Conservation (phyloP, 192 early-diverging fungal species). For the Coemansia sp. region DNA sequence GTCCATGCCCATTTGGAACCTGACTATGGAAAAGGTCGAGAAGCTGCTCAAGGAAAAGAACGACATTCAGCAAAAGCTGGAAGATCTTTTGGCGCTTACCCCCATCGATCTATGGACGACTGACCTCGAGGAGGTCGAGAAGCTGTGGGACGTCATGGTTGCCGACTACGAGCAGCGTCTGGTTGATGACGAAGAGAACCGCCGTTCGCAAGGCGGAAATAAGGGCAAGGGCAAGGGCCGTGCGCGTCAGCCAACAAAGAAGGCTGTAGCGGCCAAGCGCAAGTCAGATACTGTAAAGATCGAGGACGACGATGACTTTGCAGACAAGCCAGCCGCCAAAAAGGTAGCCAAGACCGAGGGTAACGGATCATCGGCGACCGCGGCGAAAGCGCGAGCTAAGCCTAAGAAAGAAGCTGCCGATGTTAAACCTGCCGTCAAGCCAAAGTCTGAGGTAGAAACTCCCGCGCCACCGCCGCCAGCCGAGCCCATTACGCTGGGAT, state of each 20-base stretch:
- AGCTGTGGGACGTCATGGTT: constrained; percentile 74
- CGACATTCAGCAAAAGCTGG: constrained; percentile 70
- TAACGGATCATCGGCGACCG: neutral
- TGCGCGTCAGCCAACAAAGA: constrained; percentile 24
- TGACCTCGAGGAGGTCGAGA: constrained; percentile 85
- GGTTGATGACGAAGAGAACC: constrained; percentile 44
- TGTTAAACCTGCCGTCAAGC: constrained; percentile 7
- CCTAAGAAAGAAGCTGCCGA: constrained; percentile 17
- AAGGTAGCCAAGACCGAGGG: constrained; percentile 14
- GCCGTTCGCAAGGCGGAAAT: constrained; percentile 29
- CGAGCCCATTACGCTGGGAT: constrained; percentile 37
- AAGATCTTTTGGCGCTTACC: constrained; percentile 62
- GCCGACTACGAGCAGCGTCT: constrained; percentile 42
- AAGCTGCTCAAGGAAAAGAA: constrained; percentile 72
- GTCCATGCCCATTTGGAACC: constrained; percentile 86
- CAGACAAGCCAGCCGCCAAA: constrained; percentile 15
- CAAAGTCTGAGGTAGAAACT: neutral
- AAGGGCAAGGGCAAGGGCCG: constrained; percentile 37
- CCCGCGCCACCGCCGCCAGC: neutral
- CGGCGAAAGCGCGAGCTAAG: neutral
- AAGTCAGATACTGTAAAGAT: constrained; percentile 44
- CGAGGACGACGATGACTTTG: constrained; percentile 14
- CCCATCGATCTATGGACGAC: constrained; percentile 80
- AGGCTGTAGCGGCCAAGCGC: constrained; percentile 47
- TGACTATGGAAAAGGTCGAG: constrained; percentile 87